Conservation (phyloP, 495 filamentous ascomycete species). For the Pyrenula massariospora region DNA sequence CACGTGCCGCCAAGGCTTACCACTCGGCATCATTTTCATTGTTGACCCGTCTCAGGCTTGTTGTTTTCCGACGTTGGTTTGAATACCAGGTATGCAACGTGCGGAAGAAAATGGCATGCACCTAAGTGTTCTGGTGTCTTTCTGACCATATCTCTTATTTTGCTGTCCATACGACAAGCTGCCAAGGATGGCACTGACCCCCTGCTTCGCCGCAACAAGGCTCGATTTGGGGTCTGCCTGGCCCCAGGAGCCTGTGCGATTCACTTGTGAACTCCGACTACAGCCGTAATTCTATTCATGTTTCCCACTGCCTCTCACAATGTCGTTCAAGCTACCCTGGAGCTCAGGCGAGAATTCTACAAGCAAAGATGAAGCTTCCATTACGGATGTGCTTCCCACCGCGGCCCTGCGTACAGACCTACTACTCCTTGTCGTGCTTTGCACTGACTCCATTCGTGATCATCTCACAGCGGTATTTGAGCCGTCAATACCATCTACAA, state of each 20-base stretch:
- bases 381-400: neutral
- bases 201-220: neutral
- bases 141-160: too few species aligned
- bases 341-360: neutral
- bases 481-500: neutral
- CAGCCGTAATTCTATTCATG: too few species aligned
- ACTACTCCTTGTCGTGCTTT: neutral
- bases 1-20: too few species aligned
- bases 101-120: too few species aligned
- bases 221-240: neutral
- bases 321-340: neutral
- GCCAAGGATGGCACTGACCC: neutral
- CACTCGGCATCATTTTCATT: too few species aligned
- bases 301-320: neutral
- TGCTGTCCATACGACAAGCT: too few species aligned
- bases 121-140: too few species aligned
- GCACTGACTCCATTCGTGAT: neutral
- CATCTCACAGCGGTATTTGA: neutral
- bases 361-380: neutral
- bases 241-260: neutral
- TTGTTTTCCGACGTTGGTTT: too few species aligned
- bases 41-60: too few species aligned
- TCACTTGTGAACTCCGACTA: too few species aligned
- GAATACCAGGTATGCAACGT: too few species aligned
- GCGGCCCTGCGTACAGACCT: neutral